phyloP scores from a whole-genome alignment of 495 filamentous ascomycete species.

The Lasiosphaeris hirsuta region DNA sequence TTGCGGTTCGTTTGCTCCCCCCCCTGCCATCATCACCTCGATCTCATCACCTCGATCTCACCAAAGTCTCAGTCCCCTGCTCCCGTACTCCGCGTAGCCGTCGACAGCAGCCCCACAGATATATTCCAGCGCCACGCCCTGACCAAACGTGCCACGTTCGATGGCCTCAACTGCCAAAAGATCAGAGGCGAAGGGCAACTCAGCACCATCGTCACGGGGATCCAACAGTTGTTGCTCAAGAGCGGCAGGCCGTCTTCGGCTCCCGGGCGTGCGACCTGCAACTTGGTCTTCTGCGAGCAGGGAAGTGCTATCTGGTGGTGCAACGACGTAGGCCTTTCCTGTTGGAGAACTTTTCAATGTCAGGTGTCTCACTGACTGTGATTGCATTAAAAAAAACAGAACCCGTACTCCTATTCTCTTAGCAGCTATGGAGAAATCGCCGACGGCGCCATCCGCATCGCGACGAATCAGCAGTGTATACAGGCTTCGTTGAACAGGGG shows the following conservation, averaged over 20 bases:
- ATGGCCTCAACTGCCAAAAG: neutral
- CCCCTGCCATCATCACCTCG: neutral
- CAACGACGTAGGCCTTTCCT: neutral
- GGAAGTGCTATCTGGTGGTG: neutral
- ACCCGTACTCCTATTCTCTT: neutral
- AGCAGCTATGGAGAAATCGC: neutral
- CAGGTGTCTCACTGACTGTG: neutral
- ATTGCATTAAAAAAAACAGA: neutral
- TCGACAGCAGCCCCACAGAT: no score
- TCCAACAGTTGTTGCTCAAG: neutral
- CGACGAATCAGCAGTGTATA: neutral
- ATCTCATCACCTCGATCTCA: no score
- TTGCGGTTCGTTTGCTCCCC: neutral
- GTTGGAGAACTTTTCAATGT: neutral
- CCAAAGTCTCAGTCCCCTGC: no score
- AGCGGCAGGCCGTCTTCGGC: neutral
- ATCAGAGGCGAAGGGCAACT: neutral
- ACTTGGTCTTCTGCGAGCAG: neutral
- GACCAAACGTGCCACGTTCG: neutral
- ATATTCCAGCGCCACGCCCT: neutral
- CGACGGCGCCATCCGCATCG: neutral
- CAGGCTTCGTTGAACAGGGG: neutral
- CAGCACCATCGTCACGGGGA: neutral
- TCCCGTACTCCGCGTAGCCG: no score
- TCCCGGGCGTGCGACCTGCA: neutral